Evolutionary conservation across 73 alveolate species (phyloP), one percentile per base, ranked within the genome.

Genomic region (Paramecium tetraurelia): DNA sequence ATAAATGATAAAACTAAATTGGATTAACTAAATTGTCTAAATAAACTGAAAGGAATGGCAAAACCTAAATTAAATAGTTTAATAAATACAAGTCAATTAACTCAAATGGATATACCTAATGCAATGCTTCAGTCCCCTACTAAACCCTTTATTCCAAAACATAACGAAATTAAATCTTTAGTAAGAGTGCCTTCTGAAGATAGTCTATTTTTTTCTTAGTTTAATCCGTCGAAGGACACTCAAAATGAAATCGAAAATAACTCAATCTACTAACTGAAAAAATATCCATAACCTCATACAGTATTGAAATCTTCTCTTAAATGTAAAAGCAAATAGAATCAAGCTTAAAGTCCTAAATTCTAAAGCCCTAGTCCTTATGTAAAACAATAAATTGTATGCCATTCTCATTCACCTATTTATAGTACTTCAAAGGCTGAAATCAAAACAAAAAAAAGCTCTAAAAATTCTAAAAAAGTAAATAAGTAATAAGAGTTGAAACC

Each of bases 121-220:
- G 84, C 84, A 11, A 63, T 63, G 84, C 46, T 63, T 27, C 11
- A 63, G 31, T 63, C 84, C 2, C 84, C 84, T 33, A 31, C 84
- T 31, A 63, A 63, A 63, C 84, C 84, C 5, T 31, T 12, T 27
- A 27, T 63, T 2, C 46, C 41, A 63, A 31, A 31, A 0, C 50
- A 63, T 1, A 63, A 63, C 12, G 41, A 31, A 63, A 27, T 31
- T 63, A 63, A 27, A 31, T 63, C 84, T 3, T 31, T 31, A 14
- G 84, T 63, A 31, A 10, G 84, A 63, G 84, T 63, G 24, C 84
- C 84, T 27, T 63, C 84, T 14, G 84, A 63, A 63, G 84, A 63
- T 22, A 63, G 84, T 41, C 46, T 31, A 20, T 63, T 63, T 63
- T 27, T 31, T 8, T 31, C 41, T 22, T 6, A 63, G n/a, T 63